Evolutionary conservation across 176 grass and related monocot genomes (phyloP).

Genomic region (Juncus effusus): DNA sequence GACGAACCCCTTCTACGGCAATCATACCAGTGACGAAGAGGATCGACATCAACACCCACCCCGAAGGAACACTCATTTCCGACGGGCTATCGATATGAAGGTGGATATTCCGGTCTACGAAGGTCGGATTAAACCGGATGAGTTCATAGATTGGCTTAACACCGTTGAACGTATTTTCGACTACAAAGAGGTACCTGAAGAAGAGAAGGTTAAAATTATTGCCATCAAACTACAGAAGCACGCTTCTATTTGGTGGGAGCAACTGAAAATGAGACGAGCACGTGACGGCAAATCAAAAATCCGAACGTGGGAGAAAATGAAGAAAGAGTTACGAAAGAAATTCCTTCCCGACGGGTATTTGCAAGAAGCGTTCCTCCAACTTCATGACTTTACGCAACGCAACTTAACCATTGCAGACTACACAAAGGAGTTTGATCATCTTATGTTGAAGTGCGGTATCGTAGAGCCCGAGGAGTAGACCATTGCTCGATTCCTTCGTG

Average conservation of each 20-base stretch:
- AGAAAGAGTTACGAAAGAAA: slow-evolving; percentile 17
- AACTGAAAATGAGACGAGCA: background rate
- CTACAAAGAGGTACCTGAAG: background rate
- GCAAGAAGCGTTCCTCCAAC: slow-evolving; percentile 14
- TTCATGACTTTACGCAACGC: slow-evolving; percentile 7
- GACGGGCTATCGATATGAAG: background rate
- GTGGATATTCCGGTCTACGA: background rate
- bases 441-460: slow-evolving; percentile 21
- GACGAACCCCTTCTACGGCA: background rate
- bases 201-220: slow-evolving; percentile 10
- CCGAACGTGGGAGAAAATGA: slow-evolving; percentile 1
- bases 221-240: background rate
- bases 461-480: slow-evolving; percentile 20
- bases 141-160: slow-evolving; percentile 18
- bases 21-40: background rate
- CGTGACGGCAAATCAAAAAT: slow-evolving; percentile 8
- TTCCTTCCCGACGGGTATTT: slow-evolving; percentile 4
- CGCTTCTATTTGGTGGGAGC: slow-evolving; percentile 23
- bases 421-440: slow-evolving; percentile 15
- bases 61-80: background rate
- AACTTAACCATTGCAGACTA: slow-evolving; percentile 1
- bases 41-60: background rate
- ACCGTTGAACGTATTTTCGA: slow-evolving; percentile 21
- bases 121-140: background rate
- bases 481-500: slow-evolving; percentile 2